phyloP scores from a whole-genome alignment of 176 grass and related monocot genomes.

The Metroxylon sagu region DNA sequence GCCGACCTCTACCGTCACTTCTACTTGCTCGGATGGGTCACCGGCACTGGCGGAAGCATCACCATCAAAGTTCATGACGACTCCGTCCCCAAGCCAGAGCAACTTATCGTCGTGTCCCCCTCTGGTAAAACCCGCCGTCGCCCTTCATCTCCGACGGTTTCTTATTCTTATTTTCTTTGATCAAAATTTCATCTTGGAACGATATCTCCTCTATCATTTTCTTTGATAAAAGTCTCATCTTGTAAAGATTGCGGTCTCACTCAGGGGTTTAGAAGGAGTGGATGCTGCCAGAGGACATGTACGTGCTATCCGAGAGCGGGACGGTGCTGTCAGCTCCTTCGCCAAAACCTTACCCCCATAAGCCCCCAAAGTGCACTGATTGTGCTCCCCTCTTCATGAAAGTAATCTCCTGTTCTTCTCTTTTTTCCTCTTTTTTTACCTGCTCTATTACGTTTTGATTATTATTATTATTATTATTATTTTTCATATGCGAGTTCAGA shows the following conservation, averaged over 20 bases:
- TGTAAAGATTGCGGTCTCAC: too few relatives aligned
- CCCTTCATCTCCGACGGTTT: not conserved
- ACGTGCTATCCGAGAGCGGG: conserved; percentile 56
- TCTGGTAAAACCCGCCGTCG: conserved; percentile 32
- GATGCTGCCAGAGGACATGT: conserved; percentile 86
- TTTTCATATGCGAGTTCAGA: not conserved
- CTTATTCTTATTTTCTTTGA: not conserved
- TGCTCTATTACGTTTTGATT: conserved; percentile 5
- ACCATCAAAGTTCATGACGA: conserved; percentile 85
- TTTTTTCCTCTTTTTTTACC: not conserved
- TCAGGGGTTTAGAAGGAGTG: conserved; percentile 94
- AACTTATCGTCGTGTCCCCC: conserved; percentile 80
- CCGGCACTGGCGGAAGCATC: conserved; percentile 68
- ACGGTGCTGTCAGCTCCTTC: conserved; percentile 37
- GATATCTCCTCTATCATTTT: too few relatives aligned
- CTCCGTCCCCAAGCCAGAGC: conserved; percentile 40
- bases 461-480: not conserved
- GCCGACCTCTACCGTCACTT: conserved; percentile 88
- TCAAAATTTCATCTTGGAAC: too few relatives aligned
- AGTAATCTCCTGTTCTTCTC: conserved; percentile 22
- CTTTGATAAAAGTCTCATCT: too few relatives aligned
- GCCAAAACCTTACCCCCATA: too few relatives aligned
- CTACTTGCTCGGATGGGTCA: conserved; percentile 82
- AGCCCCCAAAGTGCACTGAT: conserved; percentile 80
- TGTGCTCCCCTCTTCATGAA: conserved; percentile 97